These are phyloP conservation scores for Cyberlindnera misumaiensis DNA, from an alignment of 805 yeast genomes.

Conservation along the genomic window DNA sequence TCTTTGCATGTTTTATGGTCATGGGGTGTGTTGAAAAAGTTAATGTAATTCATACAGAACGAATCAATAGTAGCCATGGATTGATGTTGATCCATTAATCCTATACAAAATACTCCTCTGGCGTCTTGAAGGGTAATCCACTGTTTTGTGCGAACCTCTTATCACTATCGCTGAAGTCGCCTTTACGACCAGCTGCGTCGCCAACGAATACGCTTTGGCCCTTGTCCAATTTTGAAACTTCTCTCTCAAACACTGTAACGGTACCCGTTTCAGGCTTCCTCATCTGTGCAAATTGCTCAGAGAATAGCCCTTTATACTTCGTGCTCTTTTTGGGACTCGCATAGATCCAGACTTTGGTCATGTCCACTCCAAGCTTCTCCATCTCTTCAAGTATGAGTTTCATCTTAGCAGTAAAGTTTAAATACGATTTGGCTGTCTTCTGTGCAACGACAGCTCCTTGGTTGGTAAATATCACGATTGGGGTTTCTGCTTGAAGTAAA, in stretches of 20 bases:
- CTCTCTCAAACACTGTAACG: slow-evolving; percentile 51
- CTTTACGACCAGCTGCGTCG: slow-evolving; percentile 86
- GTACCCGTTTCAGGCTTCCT: slow-evolving; percentile 79
- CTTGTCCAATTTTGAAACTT: slow-evolving; percentile 24
- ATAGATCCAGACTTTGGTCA: slow-evolving; percentile 38
- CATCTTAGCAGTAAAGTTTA: slow-evolving; percentile 37
- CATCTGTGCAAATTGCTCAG: slow-evolving; percentile 25
- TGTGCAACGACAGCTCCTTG: slow-evolving; percentile 64
- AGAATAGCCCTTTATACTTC: slow-evolving; percentile 8
- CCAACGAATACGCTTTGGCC: slow-evolving; percentile 70
- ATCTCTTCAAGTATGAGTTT: slow-evolving; percentile 29
- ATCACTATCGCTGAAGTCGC: slow-evolving; percentile 81
- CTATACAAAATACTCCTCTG: slow-evolving; percentile 56
- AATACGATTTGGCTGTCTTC: slow-evolving; percentile 28
- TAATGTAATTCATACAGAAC: slow-evolving; percentile 3
- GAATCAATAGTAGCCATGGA: slow-evolving; percentile 1
- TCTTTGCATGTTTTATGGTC: background rate
- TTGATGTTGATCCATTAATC: slow-evolving; percentile 2
- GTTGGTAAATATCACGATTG: slow-evolving; percentile 71
- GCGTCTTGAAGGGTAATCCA: slow-evolving; percentile 52
- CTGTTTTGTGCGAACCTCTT: slow-evolving; percentile 54
- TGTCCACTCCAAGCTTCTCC: slow-evolving; percentile 19
- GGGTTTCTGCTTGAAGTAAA: slow-evolving; percentile 4
- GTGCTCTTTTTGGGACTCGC: slow-evolving; percentile 58
- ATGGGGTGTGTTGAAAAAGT: background rate